These are phyloP conservation scores for Cercospora janseana DNA, from an alignment of 2,329 filamentous ascomycete species.

Conservation along the genomic window DNA sequence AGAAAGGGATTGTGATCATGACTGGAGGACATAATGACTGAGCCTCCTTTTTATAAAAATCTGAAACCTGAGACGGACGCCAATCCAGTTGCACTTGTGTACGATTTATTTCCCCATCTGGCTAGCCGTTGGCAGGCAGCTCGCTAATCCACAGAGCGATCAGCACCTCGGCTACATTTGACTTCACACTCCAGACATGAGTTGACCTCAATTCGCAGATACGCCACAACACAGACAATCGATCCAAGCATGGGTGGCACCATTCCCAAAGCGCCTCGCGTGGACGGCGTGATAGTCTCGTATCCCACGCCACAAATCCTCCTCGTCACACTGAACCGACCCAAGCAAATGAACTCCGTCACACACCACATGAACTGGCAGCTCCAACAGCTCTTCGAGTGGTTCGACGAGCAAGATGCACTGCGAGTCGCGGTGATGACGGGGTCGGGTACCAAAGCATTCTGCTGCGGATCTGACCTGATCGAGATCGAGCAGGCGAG, in stretches of 20 bases:
- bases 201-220: background rate
- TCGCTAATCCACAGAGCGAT: background rate
- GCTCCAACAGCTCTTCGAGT: constrained; percentile 50
- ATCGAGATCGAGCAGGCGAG: constrained; percentile 43
- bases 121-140: background rate
- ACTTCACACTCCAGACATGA: constrained; percentile 24
- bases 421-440: constrained; percentile 44
- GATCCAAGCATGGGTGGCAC: background rate
- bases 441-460: constrained; percentile 53
- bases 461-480: constrained; percentile 57
- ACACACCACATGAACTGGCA: constrained; percentile 47
- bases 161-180: background rate
- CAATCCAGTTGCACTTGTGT: background rate
- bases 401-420: constrained; percentile 48
- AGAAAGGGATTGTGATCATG: background rate
- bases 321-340: constrained; percentile 52
- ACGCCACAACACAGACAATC: background rate
- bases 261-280: constrained; percentile 15
- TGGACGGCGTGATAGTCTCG: constrained; percentile 35
- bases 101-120: background rate
- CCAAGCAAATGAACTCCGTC: constrained; percentile 49
- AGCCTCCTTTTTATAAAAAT: background rate
- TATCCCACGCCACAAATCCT: constrained; percentile 50
- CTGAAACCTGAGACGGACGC: background rate
- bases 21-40: background rate